Conservation (phyloP, 2,329 filamentous ascomycete species). For the Verticillium klebahnii region DNA sequence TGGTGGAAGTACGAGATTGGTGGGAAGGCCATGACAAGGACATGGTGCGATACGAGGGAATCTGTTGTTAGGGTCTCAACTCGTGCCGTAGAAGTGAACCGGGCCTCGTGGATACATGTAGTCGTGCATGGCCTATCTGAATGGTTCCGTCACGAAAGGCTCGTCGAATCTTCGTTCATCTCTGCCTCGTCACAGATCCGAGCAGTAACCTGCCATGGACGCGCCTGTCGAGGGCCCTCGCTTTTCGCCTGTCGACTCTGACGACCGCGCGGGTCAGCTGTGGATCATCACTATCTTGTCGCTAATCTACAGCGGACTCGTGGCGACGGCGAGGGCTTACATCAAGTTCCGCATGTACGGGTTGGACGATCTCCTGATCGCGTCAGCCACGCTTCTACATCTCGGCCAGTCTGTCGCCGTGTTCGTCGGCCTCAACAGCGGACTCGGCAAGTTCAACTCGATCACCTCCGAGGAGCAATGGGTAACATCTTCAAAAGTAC, state of each 20-base stretch:
- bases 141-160: not conserved
- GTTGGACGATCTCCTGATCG: slow-evolving; percentile 11
- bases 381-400: slow-evolving; percentile 8
- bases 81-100: not conserved
- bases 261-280: slow-evolving; percentile 13
- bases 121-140: not conserved
- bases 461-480: slow-evolving; percentile 6
- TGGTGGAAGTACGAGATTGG: not conserved
- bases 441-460: slow-evolving; percentile 11
- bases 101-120: not conserved
- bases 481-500: slow-evolving; percentile 6
- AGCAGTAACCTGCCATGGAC: not conserved
- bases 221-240: not conserved
- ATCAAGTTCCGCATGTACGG: slow-evolving; percentile 14
- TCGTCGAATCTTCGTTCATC: not conserved
- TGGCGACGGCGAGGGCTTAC: slow-evolving; percentile 4
- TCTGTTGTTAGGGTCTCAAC: not conserved
- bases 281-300: slow-evolving; percentile 14
- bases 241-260: slow-evolving; percentile 11
- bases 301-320: slow-evolving; percentile 9
- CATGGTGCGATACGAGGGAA: not conserved
- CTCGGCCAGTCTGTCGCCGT: slow-evolving; percentile 8
- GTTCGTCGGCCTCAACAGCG: slow-evolving; percentile 7
- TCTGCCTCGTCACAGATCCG: not conserved
- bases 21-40: not conserved